phyloP scores from a whole-genome alignment of 768 basidiomycete species.

The Psilocybe cyanescens region DNA sequence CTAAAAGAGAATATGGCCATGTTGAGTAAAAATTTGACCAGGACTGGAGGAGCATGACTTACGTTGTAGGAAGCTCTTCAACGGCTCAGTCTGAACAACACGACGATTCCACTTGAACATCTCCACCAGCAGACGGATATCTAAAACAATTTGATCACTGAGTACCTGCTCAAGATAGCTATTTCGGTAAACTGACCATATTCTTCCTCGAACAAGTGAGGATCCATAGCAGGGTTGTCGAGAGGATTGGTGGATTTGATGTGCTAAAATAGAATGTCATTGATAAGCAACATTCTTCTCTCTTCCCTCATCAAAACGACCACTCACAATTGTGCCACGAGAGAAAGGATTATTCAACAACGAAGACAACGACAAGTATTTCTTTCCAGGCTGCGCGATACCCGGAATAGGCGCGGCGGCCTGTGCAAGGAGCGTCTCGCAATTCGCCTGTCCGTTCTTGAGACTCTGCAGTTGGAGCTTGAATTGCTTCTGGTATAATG shows the following conservation, averaged over 20 bases:
- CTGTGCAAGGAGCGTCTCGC: conserved; percentile 2
- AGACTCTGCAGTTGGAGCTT: conserved; percentile 6
- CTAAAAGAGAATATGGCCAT: not conserved
- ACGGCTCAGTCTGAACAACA: conserved; percentile 6
- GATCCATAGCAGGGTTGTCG: conserved; percentile 6
- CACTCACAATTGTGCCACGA: conserved; percentile 4
- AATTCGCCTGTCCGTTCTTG: conserved; percentile 3
- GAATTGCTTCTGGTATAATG: not conserved
- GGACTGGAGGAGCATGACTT: not conserved
- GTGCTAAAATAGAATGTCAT: conserved; percentile 1
- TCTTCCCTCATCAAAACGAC: not conserved
- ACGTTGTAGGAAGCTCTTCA: conserved; percentile 6
- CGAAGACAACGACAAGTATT: not conserved
- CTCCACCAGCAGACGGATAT: conserved; percentile 1
- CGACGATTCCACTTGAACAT: conserved; percentile 8
- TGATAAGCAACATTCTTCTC: too few relatives aligned
- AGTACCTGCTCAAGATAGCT: too few relatives aligned
- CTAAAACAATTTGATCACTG: not conserved
- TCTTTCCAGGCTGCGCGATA: conserved; percentile 4
- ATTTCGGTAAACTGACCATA: not conserved
- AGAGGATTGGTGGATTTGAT: conserved; percentile 11
- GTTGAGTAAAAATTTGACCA: not conserved
- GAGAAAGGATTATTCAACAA: conserved; percentile 6
- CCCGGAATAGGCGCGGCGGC: not conserved
- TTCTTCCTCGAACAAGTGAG: conserved; percentile 12